Evolutionary conservation across 1,139 yeast genomes (phyloP).

Genomic region (Zygosaccharomyces sapae): DNA sequence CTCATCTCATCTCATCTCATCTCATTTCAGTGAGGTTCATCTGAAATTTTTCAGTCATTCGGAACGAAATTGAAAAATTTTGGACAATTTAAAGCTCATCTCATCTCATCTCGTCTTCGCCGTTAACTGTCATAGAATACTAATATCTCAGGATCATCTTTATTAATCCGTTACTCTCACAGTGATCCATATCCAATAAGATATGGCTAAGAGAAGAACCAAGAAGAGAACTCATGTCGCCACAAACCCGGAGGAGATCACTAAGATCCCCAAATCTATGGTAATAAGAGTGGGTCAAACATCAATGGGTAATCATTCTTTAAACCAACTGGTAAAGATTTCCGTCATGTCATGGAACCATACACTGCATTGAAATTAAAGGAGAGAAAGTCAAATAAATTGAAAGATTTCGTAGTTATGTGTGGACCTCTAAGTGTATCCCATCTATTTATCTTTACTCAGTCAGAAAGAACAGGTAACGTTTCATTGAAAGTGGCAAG

Average conservation of each 20-base stretch:
- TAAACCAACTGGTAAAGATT: conserved; percentile 83
- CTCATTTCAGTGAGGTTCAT: conserved; percentile 1
- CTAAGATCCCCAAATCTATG: conserved; percentile 85
- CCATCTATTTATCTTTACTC: conserved; percentile 82
- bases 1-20: conserved; percentile 15
- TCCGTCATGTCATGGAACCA: conserved; percentile 91
- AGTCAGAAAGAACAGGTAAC: conserved; percentile 70
- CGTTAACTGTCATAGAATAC: no score
- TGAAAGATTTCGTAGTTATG: conserved; percentile 91
- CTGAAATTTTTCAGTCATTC: conserved; percentile 10
- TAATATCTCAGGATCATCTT: not conserved
- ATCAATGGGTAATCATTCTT: conserved; percentile 72
- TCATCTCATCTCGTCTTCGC: conserved; percentile 18
- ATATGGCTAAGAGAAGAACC: conserved; percentile 37
- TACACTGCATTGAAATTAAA: conserved; percentile 86
- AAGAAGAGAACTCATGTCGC: conserved; percentile 86
- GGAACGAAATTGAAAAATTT: conserved; percentile 11
- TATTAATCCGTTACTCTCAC: not conserved
- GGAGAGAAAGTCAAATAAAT: conserved; percentile 80
- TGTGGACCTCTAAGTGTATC: conserved; percentile 95
- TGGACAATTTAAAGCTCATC: conserved; percentile 11
- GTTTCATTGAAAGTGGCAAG: conserved; percentile 79
- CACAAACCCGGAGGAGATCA: conserved; percentile 56
- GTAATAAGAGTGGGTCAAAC: conserved; percentile 76
- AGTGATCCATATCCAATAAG: not conserved